phyloP scores from a whole-genome alignment of 257 asterid genomes.

The Forsythia suspensa region DNA sequence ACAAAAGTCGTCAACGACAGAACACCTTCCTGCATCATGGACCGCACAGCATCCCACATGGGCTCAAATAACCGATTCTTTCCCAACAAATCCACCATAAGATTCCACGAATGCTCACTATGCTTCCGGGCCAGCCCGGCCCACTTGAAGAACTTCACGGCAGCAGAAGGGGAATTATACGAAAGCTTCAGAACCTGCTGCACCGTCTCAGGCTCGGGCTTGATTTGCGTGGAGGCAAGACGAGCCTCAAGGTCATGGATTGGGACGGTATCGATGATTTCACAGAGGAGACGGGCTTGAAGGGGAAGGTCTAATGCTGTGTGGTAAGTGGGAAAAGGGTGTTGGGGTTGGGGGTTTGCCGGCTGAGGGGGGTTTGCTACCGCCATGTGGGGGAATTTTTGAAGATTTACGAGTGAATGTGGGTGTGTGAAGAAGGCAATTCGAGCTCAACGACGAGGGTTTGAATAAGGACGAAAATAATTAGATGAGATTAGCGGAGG shows the following conservation, averaged over 20 bases:
- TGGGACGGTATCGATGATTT: conserved; percentile 46
- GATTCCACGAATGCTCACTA: conserved; percentile 56
- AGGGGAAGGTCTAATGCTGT: conserved; percentile 37
- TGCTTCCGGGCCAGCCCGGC: conserved; percentile 48
- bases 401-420: background rate
- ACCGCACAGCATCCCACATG: conserved; percentile 82
- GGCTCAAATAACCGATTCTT: conserved; percentile 64
- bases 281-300: conserved; percentile 43
- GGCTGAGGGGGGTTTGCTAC: conserved; percentile 21
- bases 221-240: conserved; percentile 38
- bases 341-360: conserved; percentile 17
- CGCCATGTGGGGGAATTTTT: conserved; percentile 26
- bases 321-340: conserved; percentile 34
- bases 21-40: conserved; percentile 64
- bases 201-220: conserved; percentile 54
- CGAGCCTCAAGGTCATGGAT: conserved; percentile 49
- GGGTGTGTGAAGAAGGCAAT: background rate
- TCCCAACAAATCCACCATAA: conserved; percentile 76
- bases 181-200: conserved; percentile 55
- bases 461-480: background rate
- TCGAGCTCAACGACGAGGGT: background rate
- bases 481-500: no score
- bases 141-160: conserved; percentile 72
- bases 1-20: conserved; percentile 63
- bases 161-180: conserved; percentile 50